These are phyloP conservation scores for Phyllosticta citriasiana DNA, from an alignment of 2,329 filamentous ascomycete genomes.

Conservation along the genomic window DNA sequence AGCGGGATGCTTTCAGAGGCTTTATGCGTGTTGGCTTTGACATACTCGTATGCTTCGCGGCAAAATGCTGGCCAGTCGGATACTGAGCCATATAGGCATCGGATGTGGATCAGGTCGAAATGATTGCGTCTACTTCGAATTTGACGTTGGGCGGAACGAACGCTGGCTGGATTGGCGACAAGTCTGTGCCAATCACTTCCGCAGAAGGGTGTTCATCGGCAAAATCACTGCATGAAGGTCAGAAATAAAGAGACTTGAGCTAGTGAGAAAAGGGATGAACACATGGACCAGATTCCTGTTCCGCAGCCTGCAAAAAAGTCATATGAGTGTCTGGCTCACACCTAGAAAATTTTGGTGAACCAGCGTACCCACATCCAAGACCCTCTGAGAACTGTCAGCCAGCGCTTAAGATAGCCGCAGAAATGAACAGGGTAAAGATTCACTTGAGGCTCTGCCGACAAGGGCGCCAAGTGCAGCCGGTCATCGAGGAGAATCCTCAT, in stretches of 20 bases:
- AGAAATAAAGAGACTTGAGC: slow-evolving; percentile 15
- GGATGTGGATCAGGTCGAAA: slow-evolving; percentile 18
- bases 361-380: slow-evolving; percentile 25
- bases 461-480: slow-evolving; percentile 18
- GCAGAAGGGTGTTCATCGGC: slow-evolving; percentile 24
- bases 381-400: slow-evolving; percentile 14
- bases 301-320: slow-evolving; percentile 23
- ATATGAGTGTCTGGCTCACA: not conserved
- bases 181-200: slow-evolving; percentile 34
- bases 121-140: slow-evolving; percentile 40
- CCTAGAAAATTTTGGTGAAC: not conserved
- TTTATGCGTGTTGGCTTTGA: not conserved
- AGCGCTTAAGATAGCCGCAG: too few species aligned
- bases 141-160: slow-evolving; percentile 33
- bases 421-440: slow-evolving; percentile 11
- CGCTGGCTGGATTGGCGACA: slow-evolving; percentile 37
- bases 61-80: slow-evolving; percentile 18
- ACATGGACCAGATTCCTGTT: slow-evolving; percentile 34
- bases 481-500: slow-evolving; percentile 18
- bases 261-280: slow-evolving; percentile 4
- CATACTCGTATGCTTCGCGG: slow-evolving; percentile 15
- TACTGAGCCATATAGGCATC: slow-evolving; percentile 16
- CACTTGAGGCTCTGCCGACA: slow-evolving; percentile 15
- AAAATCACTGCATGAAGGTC: slow-evolving; percentile 29
- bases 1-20: not conserved